These are phyloP conservation scores for Malus hybrid DNA, from an alignment of 331 rosid genomes.

Conservation along the genomic window DNA sequence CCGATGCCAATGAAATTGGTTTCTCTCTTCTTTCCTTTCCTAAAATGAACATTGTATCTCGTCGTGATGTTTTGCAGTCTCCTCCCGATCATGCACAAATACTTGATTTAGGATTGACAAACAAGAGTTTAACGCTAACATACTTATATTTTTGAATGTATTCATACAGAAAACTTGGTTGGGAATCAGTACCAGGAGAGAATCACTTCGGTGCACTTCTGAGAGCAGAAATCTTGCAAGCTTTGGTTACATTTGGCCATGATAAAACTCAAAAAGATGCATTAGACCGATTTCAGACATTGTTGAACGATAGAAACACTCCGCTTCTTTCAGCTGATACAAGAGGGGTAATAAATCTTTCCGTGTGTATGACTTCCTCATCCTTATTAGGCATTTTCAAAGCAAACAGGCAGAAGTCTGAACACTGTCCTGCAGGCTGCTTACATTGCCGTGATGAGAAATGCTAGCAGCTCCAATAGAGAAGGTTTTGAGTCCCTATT, in stretches of 20 bases:
- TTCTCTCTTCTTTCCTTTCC: neutral
- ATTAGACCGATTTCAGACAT: conserved; percentile 33
- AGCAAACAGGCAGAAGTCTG: neutral
- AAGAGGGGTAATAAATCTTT: conserved; percentile 23
- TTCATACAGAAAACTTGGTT: conserved; percentile 43
- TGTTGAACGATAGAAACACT: conserved; percentile 33
- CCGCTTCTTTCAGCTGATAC: conserved; percentile 48
- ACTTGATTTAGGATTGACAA: neutral
- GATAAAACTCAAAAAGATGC: conserved; percentile 48
- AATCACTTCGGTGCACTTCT: conserved; percentile 33
- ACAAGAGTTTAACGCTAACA: neutral
- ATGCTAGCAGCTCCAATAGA: conserved; percentile 25
- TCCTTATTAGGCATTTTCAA: neutral
- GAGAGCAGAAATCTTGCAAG: conserved; percentile 37
- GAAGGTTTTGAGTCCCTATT: conserved; percentile 38
- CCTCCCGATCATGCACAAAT: neutral
- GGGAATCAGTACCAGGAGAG: conserved; percentile 50
- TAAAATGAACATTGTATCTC: neutral
- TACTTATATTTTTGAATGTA: neutral
- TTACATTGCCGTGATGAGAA: conserved; percentile 50
- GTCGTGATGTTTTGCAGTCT: neutral
- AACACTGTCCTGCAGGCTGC: conserved; percentile 37
- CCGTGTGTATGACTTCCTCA: neutral
- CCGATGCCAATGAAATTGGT: neutral
- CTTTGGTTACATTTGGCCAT: conserved; percentile 48